Evolutionary conservation across 257 asterid genomes (phyloP).

Genomic region (Solanum ossicruentum): DNA sequence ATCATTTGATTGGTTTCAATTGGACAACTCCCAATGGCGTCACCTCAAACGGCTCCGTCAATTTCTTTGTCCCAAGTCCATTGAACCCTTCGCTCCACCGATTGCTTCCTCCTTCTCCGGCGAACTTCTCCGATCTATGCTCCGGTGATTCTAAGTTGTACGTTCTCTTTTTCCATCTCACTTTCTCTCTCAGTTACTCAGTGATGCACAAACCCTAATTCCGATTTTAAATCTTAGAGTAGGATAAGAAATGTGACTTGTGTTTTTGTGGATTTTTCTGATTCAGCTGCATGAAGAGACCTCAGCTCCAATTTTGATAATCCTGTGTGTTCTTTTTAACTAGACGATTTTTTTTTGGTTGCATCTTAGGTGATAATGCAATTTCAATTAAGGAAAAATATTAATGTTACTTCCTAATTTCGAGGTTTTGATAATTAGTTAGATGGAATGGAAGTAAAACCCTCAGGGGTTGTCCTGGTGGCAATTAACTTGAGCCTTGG

Average conservation of each 20-base stretch:
- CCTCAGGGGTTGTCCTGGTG: too few relatives aligned
- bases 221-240: background rate
- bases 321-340: background rate
- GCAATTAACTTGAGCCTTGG: too few relatives aligned
- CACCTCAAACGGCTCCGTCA: background rate
- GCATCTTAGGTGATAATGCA: background rate
- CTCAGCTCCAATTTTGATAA: background rate
- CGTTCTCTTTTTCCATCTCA: background rate
- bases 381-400: background rate
- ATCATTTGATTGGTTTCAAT: background rate
- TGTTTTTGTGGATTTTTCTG: background rate
- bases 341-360: background rate
- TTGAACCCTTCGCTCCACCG: background rate
- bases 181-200: background rate
- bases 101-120: background rate
- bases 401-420: background rate
- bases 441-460: background rate
- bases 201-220: background rate
- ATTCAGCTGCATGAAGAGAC: background rate
- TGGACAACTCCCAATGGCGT: background rate
- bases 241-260: background rate
- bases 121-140: background rate
- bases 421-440: background rate
- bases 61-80: background rate
- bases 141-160: background rate